Conservation (phyloP, 768 basidiomycete species). For the Bullera alba region DNA sequence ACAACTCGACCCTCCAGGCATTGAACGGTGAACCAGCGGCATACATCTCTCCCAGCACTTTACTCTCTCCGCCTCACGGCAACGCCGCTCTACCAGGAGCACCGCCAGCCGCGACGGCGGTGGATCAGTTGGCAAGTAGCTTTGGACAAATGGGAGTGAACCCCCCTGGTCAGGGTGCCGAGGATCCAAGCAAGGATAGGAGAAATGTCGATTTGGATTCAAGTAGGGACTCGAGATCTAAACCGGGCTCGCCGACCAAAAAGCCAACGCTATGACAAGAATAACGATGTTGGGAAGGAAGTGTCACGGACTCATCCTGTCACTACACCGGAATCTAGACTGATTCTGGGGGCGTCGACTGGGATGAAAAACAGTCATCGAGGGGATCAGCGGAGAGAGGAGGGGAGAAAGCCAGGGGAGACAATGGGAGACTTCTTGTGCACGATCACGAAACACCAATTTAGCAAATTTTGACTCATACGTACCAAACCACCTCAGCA, state of each 20-base stretch:
- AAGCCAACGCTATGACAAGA: background rate
- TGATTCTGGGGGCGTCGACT: too few relatives aligned
- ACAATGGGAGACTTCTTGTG: too few relatives aligned
- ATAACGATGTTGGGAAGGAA: too few relatives aligned
- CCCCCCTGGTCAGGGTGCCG: slow-evolving; percentile 17
- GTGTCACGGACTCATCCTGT: too few relatives aligned
- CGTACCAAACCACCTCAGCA: too few relatives aligned
- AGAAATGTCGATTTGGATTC: background rate
- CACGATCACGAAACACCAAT: too few relatives aligned
- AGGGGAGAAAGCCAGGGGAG: too few relatives aligned
- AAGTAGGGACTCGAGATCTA: background rate
- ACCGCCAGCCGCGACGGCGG: background rate
- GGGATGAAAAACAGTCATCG: too few relatives aligned
- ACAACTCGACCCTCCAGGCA: slow-evolving; percentile 6
- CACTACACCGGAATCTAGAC: too few relatives aligned
- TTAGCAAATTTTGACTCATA: too few relatives aligned
- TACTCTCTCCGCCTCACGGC: slow-evolving; percentile 18
- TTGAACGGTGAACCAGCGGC: slow-evolving; percentile 18
- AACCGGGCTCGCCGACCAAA: background rate
- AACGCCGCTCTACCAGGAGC: background rate
- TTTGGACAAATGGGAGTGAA: slow-evolving; percentile 27
- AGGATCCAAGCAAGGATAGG: slow-evolving; percentile 3
- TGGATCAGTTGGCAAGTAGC: slow-evolving; percentile 17
- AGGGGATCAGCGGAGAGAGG: too few relatives aligned
- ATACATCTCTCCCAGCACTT: slow-evolving; percentile 39